Percentiles rank a stretch among this genome's conserved stretches.
Conservation (phyloP, 345 rosid genomes). For the Citrus cavaleriei region DNA sequence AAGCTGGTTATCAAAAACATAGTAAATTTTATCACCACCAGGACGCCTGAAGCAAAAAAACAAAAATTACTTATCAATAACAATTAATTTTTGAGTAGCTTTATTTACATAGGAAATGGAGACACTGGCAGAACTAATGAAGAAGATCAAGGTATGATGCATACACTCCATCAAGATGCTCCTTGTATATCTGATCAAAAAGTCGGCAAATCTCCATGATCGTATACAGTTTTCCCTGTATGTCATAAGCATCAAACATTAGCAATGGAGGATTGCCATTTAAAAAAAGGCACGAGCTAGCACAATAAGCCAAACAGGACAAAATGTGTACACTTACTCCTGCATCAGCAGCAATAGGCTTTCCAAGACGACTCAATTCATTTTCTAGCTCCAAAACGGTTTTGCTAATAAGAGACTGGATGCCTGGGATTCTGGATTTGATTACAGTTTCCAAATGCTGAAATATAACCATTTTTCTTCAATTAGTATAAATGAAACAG, state of each 20-base stretch:
- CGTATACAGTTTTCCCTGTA: slow-evolving; percentile 91
- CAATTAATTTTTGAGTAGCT: not conserved
- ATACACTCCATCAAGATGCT: slow-evolving; percentile 98
- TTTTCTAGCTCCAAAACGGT: slow-evolving; percentile 79
- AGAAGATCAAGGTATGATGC: slow-evolving; percentile 10
- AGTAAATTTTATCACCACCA: slow-evolving; percentile 94
- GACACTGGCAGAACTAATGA: slow-evolving; percentile 6
- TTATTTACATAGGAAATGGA: not conserved
- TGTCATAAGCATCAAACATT: slow-evolving; percentile 20
- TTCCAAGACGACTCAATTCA: slow-evolving; percentile 93
- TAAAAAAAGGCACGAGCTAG: slow-evolving; percentile 7
- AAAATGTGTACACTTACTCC: slow-evolving; percentile 54
- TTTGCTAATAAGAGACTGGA: slow-evolving; percentile 93
- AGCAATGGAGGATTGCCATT: not conserved
- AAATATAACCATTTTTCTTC: slow-evolving; percentile 16
- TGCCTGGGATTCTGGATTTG: slow-evolving; percentile 92
- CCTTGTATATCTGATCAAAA: slow-evolving; percentile 89
- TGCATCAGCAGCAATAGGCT: slow-evolving; percentile 97
- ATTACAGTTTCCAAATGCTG: slow-evolving; percentile 99
- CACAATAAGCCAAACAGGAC: not conserved
- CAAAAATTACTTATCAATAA: slow-evolving; percentile 1
- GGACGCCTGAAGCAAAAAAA: slow-evolving; percentile 63
- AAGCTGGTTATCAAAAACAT: slow-evolving; percentile 96
- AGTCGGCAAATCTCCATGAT: slow-evolving; percentile 99
- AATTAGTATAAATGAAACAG: not conserved